These are phyloP conservation scores for Diutina pseudorugosa DNA, from an alignment of 1,139 yeast species.

Conservation along the genomic window DNA sequence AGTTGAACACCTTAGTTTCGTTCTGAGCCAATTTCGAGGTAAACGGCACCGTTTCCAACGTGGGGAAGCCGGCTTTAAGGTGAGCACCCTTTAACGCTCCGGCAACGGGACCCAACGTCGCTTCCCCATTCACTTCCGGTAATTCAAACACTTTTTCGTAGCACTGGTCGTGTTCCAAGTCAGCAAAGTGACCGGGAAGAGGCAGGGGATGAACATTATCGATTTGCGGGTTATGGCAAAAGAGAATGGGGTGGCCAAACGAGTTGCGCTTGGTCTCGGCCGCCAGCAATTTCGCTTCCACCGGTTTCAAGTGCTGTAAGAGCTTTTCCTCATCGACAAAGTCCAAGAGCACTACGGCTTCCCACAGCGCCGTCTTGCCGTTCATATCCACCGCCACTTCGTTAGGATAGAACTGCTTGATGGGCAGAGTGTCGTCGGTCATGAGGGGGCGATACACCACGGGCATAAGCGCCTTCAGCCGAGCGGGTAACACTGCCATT, in stretches of 20 bases:
- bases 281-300: constrained; percentile 53
- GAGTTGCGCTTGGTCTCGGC: constrained; percentile 67
- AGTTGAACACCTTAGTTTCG: constrained; percentile 72
- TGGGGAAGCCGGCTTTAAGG: constrained; percentile 83
- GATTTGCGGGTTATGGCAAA: constrained; percentile 60
- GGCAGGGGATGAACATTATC: constrained; percentile 66
- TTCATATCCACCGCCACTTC: constrained; percentile 89
- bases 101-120: constrained; percentile 47
- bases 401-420: constrained; percentile 84
- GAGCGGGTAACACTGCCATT: constrained; percentile 96
- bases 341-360: constrained; percentile 82
- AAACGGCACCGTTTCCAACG: constrained; percentile 60
- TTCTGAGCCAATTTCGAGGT: constrained; percentile 32
- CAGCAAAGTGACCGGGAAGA: constrained; percentile 64
- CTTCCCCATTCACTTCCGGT: constrained; percentile 33
- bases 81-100: constrained; percentile 63
- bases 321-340: constrained; percentile 80
- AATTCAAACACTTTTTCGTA: constrained; percentile 43
- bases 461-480: constrained; percentile 87
- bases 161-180: constrained; percentile 70
- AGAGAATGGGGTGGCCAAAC: constrained; percentile 58
- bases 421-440: constrained; percentile 71
- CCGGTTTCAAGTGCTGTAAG: constrained; percentile 32
- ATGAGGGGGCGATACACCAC: constrained; percentile 71
- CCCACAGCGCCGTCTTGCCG: constrained; percentile 93